Percentiles rank a stretch among this genome's conserved stretches.
Evolutionary conservation across 139 green algal species (phyloP).

Genomic region (Diplosphaera chodatii): DNA sequence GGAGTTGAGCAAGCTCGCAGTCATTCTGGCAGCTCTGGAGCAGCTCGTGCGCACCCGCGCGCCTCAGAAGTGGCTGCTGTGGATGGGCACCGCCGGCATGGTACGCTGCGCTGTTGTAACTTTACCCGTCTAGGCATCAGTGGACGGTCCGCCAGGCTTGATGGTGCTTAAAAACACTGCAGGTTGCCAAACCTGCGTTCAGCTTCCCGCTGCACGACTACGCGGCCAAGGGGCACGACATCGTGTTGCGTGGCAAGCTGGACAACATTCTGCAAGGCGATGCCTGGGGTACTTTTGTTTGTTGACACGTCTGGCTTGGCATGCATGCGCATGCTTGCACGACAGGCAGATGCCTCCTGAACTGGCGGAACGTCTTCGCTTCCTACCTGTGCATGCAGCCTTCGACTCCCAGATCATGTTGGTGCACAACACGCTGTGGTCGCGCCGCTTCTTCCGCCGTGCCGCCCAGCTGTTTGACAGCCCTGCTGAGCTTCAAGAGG

Average conservation of each 20-base stretch:
- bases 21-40: conserved; percentile 4
- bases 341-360: too few relatives aligned
- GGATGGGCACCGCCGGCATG: conserved; percentile 7
- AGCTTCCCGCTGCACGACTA: not conserved
- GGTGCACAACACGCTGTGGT: not conserved
- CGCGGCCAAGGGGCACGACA: not conserved
- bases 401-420: not conserved
- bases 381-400: conserved; percentile 1
- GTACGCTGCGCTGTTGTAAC: too few relatives aligned
- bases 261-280: not conserved
- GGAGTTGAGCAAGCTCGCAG: conserved; percentile 9
- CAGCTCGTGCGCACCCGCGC: not conserved
- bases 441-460: not conserved
- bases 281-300: not conserved
- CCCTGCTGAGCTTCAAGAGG: too few relatives aligned
- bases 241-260: not conserved
- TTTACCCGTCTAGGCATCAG: too few relatives aligned
- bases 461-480: not conserved
- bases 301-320: too few relatives aligned
- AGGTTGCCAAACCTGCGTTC: not conserved
- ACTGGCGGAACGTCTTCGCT: too few relatives aligned
- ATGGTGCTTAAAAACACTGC: too few relatives aligned
- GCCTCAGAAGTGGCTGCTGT: conserved; percentile 10
- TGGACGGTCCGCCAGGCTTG: too few relatives aligned
- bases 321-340: too few relatives aligned